Percentiles rank a stretch among this genome's conserved stretches.
These are phyloP conservation scores for Colletotrichum liaoningense DNA, from an alignment of 2,329 filamentous ascomycete species.

Conservation along the genomic window DNA sequence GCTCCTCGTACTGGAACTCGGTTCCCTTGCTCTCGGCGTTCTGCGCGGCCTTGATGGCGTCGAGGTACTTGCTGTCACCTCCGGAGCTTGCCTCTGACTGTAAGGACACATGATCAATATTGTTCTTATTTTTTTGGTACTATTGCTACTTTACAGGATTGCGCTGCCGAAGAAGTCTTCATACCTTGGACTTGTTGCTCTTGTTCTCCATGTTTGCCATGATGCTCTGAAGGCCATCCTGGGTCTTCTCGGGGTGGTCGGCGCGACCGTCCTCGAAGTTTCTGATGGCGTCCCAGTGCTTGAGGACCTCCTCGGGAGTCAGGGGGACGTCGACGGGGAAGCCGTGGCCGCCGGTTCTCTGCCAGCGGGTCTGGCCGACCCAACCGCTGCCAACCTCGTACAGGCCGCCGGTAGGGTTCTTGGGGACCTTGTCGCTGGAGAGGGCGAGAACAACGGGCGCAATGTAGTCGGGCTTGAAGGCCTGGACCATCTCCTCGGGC, in stretches of 20 bases:
- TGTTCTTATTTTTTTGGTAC: conserved; percentile 31
- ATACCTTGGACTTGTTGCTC: conserved; percentile 64
- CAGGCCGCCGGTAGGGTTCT: conserved; percentile 84
- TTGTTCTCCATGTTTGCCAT: conserved; percentile 88
- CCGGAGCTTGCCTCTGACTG: conserved; percentile 23
- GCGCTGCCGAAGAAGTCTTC: conserved; percentile 48
- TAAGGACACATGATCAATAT: conserved; percentile 37
- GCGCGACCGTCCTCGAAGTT: conserved; percentile 90
- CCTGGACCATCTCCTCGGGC: conserved; percentile 97
- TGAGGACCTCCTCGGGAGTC: conserved; percentile 85
- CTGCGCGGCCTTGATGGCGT: conserved; percentile 81
- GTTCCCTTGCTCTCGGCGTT: conserved; percentile 76
- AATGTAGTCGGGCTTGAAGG: conserved; percentile 99
- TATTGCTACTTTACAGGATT: conserved; percentile 38
- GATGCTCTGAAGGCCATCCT: conserved; percentile 81
- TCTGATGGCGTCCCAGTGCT: conserved; percentile 81
- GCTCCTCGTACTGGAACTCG: conserved; percentile 85
- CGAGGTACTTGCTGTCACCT: conserved; percentile 67
- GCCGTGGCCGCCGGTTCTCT: conserved; percentile 87
- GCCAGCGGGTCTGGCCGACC: conserved; percentile 93
- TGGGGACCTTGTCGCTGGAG: conserved; percentile 85
- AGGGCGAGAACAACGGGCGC: conserved; percentile 92
- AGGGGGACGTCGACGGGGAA: conserved; percentile 90
- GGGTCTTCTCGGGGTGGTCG: conserved; percentile 84
- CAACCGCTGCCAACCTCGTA: conserved; percentile 97